These are phyloP conservation scores for Beta vulgaris DNA, from an alignment of 148 eudicot genomes.

Conservation along the genomic window DNA sequence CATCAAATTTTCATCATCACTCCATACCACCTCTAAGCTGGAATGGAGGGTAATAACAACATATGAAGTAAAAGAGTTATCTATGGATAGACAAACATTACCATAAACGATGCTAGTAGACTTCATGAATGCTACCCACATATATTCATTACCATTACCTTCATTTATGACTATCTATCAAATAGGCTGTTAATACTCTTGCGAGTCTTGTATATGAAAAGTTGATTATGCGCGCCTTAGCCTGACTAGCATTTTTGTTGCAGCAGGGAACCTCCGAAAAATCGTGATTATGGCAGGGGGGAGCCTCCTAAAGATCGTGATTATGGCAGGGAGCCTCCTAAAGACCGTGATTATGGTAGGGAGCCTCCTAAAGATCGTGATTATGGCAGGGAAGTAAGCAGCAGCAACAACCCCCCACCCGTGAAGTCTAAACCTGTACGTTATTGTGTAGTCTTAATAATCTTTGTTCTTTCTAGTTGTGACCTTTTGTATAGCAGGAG, in stretches of 20 bases:
- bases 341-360: slow-evolving; percentile 59
- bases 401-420: slow-evolving; percentile 43
- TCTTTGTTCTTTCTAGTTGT: slow-evolving; percentile 12
- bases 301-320: slow-evolving; percentile 56
- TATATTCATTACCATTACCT: too few species aligned
- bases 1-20: too few species aligned
- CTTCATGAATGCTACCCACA: too few species aligned
- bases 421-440: slow-evolving; percentile 72
- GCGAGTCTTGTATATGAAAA: not conserved
- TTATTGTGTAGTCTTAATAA: slow-evolving; percentile 32
- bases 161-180: too few species aligned
- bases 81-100: too few species aligned
- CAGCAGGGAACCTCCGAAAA: slow-evolving; percentile 58
- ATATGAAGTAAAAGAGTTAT: too few species aligned
- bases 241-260: slow-evolving; percentile 10
- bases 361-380: slow-evolving; percentile 58
- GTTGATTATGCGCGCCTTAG: not conserved
- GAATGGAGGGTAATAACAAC: too few species aligned
- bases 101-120: too few species aligned
- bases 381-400: slow-evolving; percentile 58
- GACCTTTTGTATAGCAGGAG: slow-evolving; percentile 15
- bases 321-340: slow-evolving; percentile 51
- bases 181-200: too few species aligned
- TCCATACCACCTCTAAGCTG: too few species aligned
- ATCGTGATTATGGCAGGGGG: slow-evolving; percentile 57